A percentile compares a stretch with the other conserved stretches of the same genome.
Conservation (phyloP, 371 early-diverging fungal species). For the Mucor velutinosus region DNA sequence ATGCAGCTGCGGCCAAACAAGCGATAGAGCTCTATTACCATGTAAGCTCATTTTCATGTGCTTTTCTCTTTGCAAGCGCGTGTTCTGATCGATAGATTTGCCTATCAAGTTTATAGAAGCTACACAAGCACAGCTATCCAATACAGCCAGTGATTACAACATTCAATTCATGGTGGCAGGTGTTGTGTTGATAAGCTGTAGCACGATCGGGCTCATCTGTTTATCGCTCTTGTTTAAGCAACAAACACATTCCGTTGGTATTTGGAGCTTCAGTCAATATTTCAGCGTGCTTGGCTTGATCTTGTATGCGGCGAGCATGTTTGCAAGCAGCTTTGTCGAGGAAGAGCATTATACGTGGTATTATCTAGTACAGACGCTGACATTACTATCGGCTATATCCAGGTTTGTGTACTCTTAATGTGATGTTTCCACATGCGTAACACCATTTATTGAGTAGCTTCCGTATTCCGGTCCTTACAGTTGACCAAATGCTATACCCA, state of each 20-base stretch:
- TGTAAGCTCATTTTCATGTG: constrained; percentile 21
- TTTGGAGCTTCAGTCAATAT: constrained; percentile 15
- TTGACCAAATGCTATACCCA: neutral
- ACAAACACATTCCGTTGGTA: neutral
- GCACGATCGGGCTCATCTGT: constrained; percentile 9
- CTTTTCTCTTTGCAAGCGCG: neutral
- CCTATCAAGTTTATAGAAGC: constrained; percentile 41
- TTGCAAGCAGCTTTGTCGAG: constrained; percentile 78
- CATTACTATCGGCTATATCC: constrained; percentile 44
- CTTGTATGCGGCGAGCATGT: constrained; percentile 58
- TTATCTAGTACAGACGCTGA: constrained; percentile 64
- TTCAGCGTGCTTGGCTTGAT: constrained; percentile 37
- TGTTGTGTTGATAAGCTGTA: constrained; percentile 20
- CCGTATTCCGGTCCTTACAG: neutral
- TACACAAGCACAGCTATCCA: constrained; percentile 51
- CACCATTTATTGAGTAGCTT: neutral
- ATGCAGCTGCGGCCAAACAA: neutral
- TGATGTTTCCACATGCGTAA: neutral
- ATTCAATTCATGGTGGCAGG: constrained; percentile 54
- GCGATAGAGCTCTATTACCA: constrained; percentile 36
- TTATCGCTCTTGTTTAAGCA: neutral
- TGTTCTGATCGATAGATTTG: neutral
- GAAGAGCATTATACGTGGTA: constrained; percentile 82
- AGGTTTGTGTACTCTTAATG: constrained; percentile 34
- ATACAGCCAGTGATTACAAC: constrained; percentile 60